A percentile compares a stretch with the other conserved stretches of the same genome.
These are phyloP conservation scores for Saccharum hybrid DNA, from an alignment of 202 grass and related monocot species.

Conservation along the genomic window DNA sequence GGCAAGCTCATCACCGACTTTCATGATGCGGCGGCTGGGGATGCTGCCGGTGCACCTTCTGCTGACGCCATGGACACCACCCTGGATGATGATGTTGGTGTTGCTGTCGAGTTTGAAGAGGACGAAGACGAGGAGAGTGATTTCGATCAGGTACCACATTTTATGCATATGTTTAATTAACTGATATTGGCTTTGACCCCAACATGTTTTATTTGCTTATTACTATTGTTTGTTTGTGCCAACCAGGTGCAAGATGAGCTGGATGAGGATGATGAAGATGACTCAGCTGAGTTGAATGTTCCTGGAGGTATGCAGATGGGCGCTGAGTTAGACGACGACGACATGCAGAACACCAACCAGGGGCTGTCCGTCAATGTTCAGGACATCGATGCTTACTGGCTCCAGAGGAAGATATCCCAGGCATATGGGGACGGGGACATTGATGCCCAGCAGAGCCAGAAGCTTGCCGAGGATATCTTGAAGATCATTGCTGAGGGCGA, in stretches of 20 bases:
- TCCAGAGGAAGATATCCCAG: constrained; percentile 86
- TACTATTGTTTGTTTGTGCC: neutral
- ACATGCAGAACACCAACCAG: constrained; percentile 65
- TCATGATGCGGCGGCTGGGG: constrained; percentile 39
- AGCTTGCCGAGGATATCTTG: constrained; percentile 76
- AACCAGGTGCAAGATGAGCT: constrained; percentile 88
- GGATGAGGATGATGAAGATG: constrained; percentile 77
- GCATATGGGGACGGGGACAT: constrained; percentile 73
- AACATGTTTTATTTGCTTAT: neutral
- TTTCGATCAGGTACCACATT: constrained; percentile 72
- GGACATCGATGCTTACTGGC: constrained; percentile 95
- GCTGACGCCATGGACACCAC: constrained; percentile 44
- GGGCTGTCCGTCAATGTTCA: constrained; percentile 79
- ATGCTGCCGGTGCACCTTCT: constrained; percentile 32
- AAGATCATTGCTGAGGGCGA: constrained; percentile 80
- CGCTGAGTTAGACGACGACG: constrained; percentile 77
- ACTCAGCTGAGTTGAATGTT: constrained; percentile 48
- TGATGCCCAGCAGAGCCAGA: constrained; percentile 79
- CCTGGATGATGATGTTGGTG: constrained; percentile 76
- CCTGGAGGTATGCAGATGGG: constrained; percentile 88
- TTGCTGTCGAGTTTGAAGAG: constrained; percentile 86
- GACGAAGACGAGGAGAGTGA: constrained; percentile 88
- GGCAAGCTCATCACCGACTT: constrained; percentile 82
- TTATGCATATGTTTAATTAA: neutral
- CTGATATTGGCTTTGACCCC: neutral